Base-by-base conservation (phyloP, 495 filamentous ascomycete species). In the Hapsidospora chrysogenum region DNA sequence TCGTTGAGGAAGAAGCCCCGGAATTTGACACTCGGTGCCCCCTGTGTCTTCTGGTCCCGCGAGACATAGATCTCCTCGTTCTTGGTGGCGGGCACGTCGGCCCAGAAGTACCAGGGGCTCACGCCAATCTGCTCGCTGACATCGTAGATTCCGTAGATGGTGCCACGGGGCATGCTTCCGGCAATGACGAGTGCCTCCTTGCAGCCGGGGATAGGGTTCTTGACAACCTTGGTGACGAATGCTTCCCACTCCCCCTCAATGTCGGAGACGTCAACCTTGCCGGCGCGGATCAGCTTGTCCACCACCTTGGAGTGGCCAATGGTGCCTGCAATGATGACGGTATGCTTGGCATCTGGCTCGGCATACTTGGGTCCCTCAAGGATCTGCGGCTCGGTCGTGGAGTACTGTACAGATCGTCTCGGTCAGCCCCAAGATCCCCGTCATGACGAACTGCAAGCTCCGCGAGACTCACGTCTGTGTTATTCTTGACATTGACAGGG, bases 1-100 rank as follows among this genome's bases (percentile, higher is more conserved):
- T 84, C 79, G 48, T 85, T 84, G 46, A 85, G 58, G 58, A 85
- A 85, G 48, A 85, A 71, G 8, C 78, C 80, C 4, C 80, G 66
- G 51, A 80, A 85, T 47, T 78, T 80, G 36, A 85, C 69, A 2
- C 61, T 68, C 15, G 80, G 78, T 11, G 69, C 54, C 3, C 61
- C 65, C 36, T 82, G 75, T 2, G 66, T 51, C 44, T 72, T 77
- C 25, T 50, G 57, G 5, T 47, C 52, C 5, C 60, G 51, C 9
- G 68, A 42, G 3, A 68, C 71, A 41, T 66, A 81, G 23, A 82
- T 64, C 3, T 64, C 58, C 19, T 57, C 48, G 42, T 64, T 59
- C 38, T 59, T 53, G 40, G 66, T 61, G 9, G 66, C 49, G 1
- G 76, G 66, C 0, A 76, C 72, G 51, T 84, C 78, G 1, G 78